Percentiles rank a stretch among this genome's conserved stretches.
These are phyloP conservation scores for Venturia asperata DNA, from an alignment of 2,329 filamentous ascomycete species.

Conservation along the genomic window DNA sequence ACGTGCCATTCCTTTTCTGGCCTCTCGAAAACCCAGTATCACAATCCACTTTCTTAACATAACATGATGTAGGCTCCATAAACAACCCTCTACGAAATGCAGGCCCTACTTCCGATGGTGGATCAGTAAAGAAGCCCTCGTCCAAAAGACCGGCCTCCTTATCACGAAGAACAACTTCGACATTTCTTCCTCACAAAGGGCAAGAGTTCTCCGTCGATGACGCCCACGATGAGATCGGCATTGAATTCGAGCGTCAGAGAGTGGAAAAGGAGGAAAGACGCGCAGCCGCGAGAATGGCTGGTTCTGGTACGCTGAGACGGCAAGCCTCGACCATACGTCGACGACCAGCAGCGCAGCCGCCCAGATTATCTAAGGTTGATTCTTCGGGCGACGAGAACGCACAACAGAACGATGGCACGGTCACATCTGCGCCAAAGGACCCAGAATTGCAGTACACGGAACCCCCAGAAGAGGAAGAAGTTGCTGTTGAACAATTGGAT, in stretches of 20 bases:
- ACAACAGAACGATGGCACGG: slow-evolving; percentile 17
- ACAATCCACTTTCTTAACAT: neutral
- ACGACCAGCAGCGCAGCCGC: slow-evolving; percentile 39
- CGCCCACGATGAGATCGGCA: slow-evolving; percentile 70
- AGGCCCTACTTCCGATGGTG: neutral
- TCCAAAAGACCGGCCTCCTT: slow-evolving; percentile 14
- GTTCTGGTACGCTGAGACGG: slow-evolving; percentile 39
- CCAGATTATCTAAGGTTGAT: slow-evolving; percentile 43
- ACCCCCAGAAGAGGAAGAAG: slow-evolving; percentile 30
- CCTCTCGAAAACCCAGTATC: neutral
- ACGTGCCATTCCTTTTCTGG: slow-evolving; percentile 6
- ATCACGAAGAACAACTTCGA: slow-evolving; percentile 64
- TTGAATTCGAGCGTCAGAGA: slow-evolving; percentile 48
- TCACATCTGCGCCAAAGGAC: slow-evolving; percentile 22
- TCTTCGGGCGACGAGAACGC: slow-evolving; percentile 42
- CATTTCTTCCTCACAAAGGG: slow-evolving; percentile 66
- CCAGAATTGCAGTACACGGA: slow-evolving; percentile 28
- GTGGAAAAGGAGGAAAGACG: slow-evolving; percentile 27
- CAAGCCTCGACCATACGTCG: slow-evolving; percentile 47
- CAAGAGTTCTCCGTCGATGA: slow-evolving; percentile 90
- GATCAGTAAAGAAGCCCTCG: neutral
- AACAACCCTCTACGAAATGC: slow-evolving; percentile 1
- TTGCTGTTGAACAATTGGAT: slow-evolving; percentile 30
- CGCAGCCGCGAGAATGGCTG: slow-evolving; percentile 25
- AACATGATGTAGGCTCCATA: slow-evolving; percentile 9